phyloP scores from a whole-genome alignment of 345 rosid genomes.

The Eucalyptus camaldulensis region DNA sequence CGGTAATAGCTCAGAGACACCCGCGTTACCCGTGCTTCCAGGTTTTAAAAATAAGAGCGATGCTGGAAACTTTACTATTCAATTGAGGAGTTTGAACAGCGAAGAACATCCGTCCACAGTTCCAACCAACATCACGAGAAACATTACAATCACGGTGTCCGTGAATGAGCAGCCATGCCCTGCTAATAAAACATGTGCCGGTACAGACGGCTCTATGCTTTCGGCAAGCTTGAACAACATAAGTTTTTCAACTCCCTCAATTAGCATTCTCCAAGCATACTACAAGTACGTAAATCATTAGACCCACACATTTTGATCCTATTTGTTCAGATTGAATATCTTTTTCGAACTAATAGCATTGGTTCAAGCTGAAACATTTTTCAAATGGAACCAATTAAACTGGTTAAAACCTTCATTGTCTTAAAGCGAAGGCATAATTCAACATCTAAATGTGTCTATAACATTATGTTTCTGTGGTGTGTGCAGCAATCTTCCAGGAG shows the following conservation, averaged over 20 bases:
- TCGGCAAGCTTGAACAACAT: neutral
- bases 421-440: neutral
- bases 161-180: neutral
- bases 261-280: neutral
- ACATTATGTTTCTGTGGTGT: neutral
- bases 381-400: neutral
- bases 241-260: neutral
- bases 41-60: neutral
- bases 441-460: neutral
- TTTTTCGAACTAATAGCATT: neutral
- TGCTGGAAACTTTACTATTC: neutral
- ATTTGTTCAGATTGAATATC: neutral
- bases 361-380: neutral
- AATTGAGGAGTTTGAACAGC: neutral
- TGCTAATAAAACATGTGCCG: neutral
- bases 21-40: neutral
- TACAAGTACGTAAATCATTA: neutral
- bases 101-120: neutral
- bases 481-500: neutral
- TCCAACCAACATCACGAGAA: neutral
- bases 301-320: neutral
- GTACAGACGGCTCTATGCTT: neutral
- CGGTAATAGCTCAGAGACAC: neutral
- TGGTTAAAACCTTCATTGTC: neutral
- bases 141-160: neutral